Base-by-base conservation (phyloP, 2,329 filamentous ascomycete genomes). In the Stylonectria norvegica region DNA sequence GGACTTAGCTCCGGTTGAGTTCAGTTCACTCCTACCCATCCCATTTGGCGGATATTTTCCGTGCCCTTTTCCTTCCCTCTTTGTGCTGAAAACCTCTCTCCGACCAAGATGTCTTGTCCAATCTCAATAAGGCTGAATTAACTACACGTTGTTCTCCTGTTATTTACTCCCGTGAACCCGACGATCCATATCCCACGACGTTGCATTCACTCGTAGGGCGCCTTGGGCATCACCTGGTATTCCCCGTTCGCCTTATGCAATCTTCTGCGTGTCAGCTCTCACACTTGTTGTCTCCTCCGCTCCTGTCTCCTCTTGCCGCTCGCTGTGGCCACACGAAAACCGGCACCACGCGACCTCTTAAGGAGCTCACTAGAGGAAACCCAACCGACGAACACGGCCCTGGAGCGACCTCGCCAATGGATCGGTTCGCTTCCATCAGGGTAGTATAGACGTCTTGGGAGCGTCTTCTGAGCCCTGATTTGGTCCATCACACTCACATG, bases 1-100 rank as follows among this genome's bases (percentile, higher is more conserved):
- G 55, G 55, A 45, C 55, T 56, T 56, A 49, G 50, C 55, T 57
- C 55, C 55, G 53, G 55, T 47, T 50, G 32, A 57, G 45, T 55
- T 56, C 52, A 49, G 44, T 56, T 57, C 47, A 54, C 43, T 53
- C 40, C 50, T 57, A 43, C 53, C 53, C 49, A 52, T 57, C 50
- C 52, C 53, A 48, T 54, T 57, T 54, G 46, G 43, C 49, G 50
- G 53, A 53, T 57, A 52, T 55, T 55, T 57, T 56, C 42, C 43
- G 49, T 43, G 50, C 45, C 54, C 52, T 56, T 44, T n/a, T 41
- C 48, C 49, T 40, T 29, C 43, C 48, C 54, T 47, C 48, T 40
- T 42, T 42, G 44, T 43, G 38, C 42, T 48, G 19, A 49, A 54
- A 49, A 57, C 49, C 43, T 45, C 54, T 56, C 50, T 42, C 39